These are phyloP conservation scores for Solanum lycopersicoides DNA, from an alignment of 257 asterid species.

Conservation along the genomic window DNA sequence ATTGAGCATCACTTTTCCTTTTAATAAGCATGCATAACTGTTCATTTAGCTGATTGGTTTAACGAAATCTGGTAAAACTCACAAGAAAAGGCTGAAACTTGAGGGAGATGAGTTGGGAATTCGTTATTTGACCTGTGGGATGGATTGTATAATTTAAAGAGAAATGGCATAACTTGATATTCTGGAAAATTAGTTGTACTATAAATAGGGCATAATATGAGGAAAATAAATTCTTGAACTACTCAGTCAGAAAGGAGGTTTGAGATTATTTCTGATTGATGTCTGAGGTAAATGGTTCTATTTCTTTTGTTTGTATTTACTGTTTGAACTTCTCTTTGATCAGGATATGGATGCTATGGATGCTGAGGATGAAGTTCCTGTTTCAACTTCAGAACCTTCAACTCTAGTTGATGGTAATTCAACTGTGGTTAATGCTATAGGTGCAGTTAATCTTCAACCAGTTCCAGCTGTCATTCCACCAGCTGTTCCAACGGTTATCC, in stretches of 20 bases:
- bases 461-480: conserved; percentile 24
- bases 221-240: neutral
- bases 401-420: conserved; percentile 24
- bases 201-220: neutral
- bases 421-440: conserved; percentile 30
- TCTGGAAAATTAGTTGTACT: neutral
- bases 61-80: neutral
- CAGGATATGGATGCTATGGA: conserved; percentile 68
- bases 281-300: neutral
- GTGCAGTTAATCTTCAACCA: conserved; percentile 32
- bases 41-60: neutral
- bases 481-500: conserved; percentile 5
- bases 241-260: neutral
- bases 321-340: neutral
- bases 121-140: neutral
- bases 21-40: neutral
- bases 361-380: conserved; percentile 39
- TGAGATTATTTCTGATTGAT: neutral
- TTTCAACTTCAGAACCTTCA: conserved; percentile 26
- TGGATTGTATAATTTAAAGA: neutral
- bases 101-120: neutral
- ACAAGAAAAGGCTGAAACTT: neutral
- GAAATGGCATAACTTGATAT: neutral
- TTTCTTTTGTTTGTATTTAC: neutral
- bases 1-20: neutral